Evolutionary conservation across 306 rosid genomes (phyloP).

Genomic region (Nissolia schottii): DNA sequence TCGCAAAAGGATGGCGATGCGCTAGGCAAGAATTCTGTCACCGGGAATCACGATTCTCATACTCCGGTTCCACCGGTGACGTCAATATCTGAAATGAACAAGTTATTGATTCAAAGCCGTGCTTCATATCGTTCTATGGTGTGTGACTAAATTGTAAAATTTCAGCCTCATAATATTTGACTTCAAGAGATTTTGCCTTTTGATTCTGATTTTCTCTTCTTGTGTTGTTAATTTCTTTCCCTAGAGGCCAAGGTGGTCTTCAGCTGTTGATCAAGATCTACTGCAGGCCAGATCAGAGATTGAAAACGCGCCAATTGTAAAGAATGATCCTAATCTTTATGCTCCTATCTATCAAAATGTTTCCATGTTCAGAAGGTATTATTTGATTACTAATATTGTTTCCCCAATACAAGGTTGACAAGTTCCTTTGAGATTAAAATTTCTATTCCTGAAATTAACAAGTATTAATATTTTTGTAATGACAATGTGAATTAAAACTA

Average conservation of each 20-base stretch:
- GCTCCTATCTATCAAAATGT: constrained; percentile 67
- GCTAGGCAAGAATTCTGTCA: constrained; percentile 19
- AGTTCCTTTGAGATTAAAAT: not conserved
- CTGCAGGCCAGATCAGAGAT: constrained; percentile 49
- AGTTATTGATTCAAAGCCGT: constrained; percentile 49
- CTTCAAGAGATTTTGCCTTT: not conserved
- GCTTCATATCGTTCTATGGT: constrained; percentile 51
- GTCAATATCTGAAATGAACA: constrained; percentile 67
- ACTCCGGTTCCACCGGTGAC: constrained; percentile 37
- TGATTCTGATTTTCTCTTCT: constrained; percentile 3
- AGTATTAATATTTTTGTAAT: not conserved
- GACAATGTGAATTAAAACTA: not conserved
- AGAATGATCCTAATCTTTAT: constrained; percentile 56
- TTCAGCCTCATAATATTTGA: constrained; percentile 1
- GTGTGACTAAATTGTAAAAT: constrained; percentile 8
- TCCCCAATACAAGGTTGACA: not conserved
- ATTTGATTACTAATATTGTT: not conserved
- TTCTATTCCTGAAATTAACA: not conserved
- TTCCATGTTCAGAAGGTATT: constrained; percentile 73
- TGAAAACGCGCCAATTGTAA: constrained; percentile 60
- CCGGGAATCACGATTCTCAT: constrained; percentile 21
- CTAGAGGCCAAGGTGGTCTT: constrained; percentile 68
- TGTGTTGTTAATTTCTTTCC: not conserved
- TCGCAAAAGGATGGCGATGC: constrained; percentile 5
- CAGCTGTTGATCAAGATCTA: constrained; percentile 59